phyloP scores from a whole-genome alignment of 495 filamentous ascomycete genomes.

The Penicillium paxilli region DNA sequence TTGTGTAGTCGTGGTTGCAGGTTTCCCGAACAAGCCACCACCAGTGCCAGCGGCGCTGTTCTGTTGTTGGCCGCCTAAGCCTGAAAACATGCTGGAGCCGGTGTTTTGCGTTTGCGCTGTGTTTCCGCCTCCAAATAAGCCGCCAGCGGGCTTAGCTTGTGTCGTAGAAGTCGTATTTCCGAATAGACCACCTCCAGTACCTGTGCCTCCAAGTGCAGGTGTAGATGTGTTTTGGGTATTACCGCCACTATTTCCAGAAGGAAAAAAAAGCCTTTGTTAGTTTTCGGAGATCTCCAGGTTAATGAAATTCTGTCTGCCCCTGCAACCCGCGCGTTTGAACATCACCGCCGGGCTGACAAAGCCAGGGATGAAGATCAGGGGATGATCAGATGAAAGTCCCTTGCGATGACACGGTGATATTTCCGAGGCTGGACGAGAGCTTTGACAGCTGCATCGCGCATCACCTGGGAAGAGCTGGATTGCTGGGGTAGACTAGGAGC shows the following conservation, averaged over 20 bases:
- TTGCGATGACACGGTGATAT: slow-evolving; percentile 4
- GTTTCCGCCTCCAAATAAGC: slow-evolving; percentile 47
- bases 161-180: slow-evolving; percentile 30
- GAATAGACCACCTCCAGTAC: slow-evolving; percentile 38
- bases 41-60: slow-evolving; percentile 23
- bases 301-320: neutral
- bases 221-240: slow-evolving; percentile 32
- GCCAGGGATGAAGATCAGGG: slow-evolving; percentile 1
- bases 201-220: slow-evolving; percentile 27
- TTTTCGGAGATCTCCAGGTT: neutral
- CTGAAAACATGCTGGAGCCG: slow-evolving; percentile 44
- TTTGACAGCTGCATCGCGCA: neutral
- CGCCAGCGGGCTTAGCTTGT: slow-evolving; percentile 41
- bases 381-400: neutral
- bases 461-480: neutral
- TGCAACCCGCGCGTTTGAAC: neutral
- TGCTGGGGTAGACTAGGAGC: neutral
- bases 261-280: neutral
- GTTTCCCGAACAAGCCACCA: slow-evolving; percentile 53
- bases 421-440: slow-evolving; percentile 1
- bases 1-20: slow-evolving; percentile 42
- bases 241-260: slow-evolving; percentile 14
- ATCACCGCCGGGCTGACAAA: neutral
- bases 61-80: slow-evolving; percentile 32
- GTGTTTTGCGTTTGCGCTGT: slow-evolving; percentile 35